Percentiles rank a stretch among this genome's conserved stretches.
Conservation (phyloP, 169 alveolate genomes). For the Plasmodium vivax region DNA sequence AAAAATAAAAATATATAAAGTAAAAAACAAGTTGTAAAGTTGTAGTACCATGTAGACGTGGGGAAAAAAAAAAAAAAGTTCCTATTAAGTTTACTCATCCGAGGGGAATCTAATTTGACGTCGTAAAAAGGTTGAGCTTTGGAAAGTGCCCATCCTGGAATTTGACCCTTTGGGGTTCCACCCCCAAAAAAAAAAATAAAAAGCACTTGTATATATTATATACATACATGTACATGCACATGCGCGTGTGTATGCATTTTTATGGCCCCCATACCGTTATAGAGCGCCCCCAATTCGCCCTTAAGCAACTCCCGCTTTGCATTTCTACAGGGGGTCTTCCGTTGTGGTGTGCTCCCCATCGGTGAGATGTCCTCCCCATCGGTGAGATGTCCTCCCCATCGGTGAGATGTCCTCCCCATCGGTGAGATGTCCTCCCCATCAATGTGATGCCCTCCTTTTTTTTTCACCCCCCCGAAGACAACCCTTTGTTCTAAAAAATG, state of each 20-base stretch:
- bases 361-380: neutral
- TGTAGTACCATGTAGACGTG: neutral
- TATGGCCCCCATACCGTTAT: neutral
- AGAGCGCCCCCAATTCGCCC: neutral
- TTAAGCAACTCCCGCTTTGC: neutral
- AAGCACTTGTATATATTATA: neutral
- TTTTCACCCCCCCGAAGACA: neutral
- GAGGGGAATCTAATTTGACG: too few species aligned
- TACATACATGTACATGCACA: neutral
- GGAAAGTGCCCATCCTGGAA: too few species aligned
- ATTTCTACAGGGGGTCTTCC: neutral
- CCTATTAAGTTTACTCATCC: too few species aligned
- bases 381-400: neutral
- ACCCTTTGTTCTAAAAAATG: neutral
- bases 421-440: neutral
- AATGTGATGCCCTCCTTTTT: neutral
- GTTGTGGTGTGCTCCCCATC: neutral
- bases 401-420: neutral
- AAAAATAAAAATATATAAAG: too few species aligned
- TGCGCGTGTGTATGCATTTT: neutral
- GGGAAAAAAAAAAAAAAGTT: neutral
- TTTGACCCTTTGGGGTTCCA: too few species aligned
- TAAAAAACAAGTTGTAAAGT: neutral
- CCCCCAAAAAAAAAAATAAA: too few species aligned
- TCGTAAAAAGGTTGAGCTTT: too few species aligned